Conservation (phyloP, 2,329 filamentous ascomycete species). For the Elsinoe ampelina region DNA sequence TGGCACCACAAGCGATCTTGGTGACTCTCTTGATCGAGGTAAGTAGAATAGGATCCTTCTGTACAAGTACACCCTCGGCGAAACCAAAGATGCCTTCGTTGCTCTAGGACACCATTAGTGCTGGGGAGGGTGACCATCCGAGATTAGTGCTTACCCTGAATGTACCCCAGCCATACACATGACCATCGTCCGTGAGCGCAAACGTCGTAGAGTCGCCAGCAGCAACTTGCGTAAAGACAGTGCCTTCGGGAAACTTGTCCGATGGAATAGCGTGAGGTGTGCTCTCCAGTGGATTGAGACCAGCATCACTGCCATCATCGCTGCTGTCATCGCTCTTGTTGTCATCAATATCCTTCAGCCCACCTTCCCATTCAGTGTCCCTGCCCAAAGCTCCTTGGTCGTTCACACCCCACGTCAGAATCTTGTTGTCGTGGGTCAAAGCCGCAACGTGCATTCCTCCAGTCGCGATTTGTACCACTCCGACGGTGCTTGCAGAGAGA, state of each 20-base stretch:
- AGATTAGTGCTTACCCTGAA: constrained; percentile 50
- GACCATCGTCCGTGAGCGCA: constrained; percentile 63
- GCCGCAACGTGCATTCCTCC: constrained; percentile 77
- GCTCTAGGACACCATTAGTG: constrained; percentile 34
- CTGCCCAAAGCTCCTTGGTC: constrained; percentile 73
- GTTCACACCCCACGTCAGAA: constrained; percentile 81
- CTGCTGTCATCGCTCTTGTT: constrained; percentile 49
- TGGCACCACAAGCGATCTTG: constrained; percentile 56
- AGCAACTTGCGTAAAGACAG: constrained; percentile 56
- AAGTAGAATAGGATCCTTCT: constrained; percentile 46
- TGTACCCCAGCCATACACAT: constrained; percentile 76
- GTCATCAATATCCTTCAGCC: constrained; percentile 47
- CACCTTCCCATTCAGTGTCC: constrained; percentile 60
- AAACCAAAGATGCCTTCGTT: constrained; percentile 60
- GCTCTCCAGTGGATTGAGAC: constrained; percentile 62
- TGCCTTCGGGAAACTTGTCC: constrained; percentile 48
- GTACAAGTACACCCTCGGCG: constrained; percentile 44
- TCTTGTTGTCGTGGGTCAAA: constrained; percentile 69
- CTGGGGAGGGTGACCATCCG: background rate
- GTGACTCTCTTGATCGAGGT: constrained; percentile 57
- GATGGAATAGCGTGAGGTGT: constrained; percentile 51
- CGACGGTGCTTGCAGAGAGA: constrained; percentile 47
- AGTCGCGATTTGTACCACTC: constrained; percentile 65
- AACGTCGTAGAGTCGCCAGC: constrained; percentile 69
- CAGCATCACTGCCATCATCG: constrained; percentile 49